Evolutionary conservation across 306 rosid species (phyloP).

Genomic region (Parietaria judaica): DNA sequence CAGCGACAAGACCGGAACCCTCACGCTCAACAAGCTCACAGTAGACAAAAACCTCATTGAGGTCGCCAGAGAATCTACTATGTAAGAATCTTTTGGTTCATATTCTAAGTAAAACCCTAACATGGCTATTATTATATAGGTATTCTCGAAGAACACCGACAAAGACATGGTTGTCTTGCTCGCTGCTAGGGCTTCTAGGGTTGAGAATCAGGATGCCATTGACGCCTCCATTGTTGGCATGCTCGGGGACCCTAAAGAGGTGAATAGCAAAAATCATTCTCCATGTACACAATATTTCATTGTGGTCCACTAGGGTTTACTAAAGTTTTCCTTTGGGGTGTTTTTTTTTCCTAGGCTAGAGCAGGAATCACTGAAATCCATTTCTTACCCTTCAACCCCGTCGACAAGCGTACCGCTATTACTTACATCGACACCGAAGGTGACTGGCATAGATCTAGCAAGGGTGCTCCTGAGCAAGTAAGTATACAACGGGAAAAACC

Average conservation of each 20-base stretch:
- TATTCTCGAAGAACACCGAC: constrained; percentile 16
- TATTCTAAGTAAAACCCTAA: no score
- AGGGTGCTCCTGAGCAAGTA: constrained; percentile 97
- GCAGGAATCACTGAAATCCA: constrained; percentile 80
- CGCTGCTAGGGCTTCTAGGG: constrained; percentile 79
- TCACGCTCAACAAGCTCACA: constrained; percentile 82
- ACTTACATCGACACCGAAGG: constrained; percentile 57
- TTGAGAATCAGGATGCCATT: constrained; percentile 89
- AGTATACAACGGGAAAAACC: neutral
- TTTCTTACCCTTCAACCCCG: constrained; percentile 91
- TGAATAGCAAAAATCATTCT: constrained; percentile 11
- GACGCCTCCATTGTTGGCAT: constrained; percentile 81
- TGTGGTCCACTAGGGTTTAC: no score
- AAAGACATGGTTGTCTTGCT: constrained; percentile 47
- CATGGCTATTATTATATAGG: neutral
- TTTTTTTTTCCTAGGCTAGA: constrained; percentile 48
- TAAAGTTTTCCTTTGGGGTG: neutral
- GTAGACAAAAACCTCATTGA: constrained; percentile 75
- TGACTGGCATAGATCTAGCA: constrained; percentile 72
- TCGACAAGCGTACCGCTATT: constrained; percentile 79
- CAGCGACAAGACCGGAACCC: constrained; percentile 96
- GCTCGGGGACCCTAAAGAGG: constrained; percentile 88
- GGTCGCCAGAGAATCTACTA: constrained; percentile 23
- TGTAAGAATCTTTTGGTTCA: no score
- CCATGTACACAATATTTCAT: no score